Evolutionary conservation across 805 yeast genomes (phyloP).

Genomic region (Monosporozyma servazzii): DNA sequence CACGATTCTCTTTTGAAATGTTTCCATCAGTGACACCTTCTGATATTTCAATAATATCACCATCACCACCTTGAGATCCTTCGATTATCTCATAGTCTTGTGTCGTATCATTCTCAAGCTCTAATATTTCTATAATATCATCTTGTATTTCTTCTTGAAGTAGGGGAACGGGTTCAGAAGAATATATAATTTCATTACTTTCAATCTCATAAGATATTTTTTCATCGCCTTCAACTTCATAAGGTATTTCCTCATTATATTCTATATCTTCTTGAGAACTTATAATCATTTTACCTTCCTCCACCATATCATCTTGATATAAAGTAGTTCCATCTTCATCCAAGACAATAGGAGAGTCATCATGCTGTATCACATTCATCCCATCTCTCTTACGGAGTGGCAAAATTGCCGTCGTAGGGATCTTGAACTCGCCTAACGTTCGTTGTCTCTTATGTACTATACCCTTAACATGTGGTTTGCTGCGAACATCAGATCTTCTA

Average conservation of each 20-base stretch:
- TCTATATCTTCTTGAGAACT: background rate
- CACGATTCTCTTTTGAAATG: background rate
- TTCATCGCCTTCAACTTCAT: background rate
- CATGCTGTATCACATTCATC: conserved; percentile 9
- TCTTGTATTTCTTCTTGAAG: background rate
- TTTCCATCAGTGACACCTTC: background rate
- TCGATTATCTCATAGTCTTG: background rate
- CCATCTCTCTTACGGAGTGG: conserved; percentile 5
- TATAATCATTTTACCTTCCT: background rate
- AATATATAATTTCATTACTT: background rate
- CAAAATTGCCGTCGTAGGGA: conserved; percentile 15
- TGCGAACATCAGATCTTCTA: background rate
- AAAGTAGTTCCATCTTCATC: conserved; percentile 6
- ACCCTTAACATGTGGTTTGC: background rate
- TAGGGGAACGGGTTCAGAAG: background rate
- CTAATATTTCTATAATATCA: background rate
- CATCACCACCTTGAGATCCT: background rate
- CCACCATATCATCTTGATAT: background rate
- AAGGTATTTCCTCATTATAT: background rate
- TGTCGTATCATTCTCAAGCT: background rate
- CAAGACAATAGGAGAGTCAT: conserved; percentile 6
- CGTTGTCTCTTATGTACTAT: conserved; percentile 12
- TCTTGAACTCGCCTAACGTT: conserved; percentile 19
- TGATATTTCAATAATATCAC: background rate
- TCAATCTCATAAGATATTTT: background rate